Evolutionary conservation across 441 rosid species (phyloP), one percentile per base, ranked within the genome.

Genomic region (Aquilaria agallochum): DNA sequence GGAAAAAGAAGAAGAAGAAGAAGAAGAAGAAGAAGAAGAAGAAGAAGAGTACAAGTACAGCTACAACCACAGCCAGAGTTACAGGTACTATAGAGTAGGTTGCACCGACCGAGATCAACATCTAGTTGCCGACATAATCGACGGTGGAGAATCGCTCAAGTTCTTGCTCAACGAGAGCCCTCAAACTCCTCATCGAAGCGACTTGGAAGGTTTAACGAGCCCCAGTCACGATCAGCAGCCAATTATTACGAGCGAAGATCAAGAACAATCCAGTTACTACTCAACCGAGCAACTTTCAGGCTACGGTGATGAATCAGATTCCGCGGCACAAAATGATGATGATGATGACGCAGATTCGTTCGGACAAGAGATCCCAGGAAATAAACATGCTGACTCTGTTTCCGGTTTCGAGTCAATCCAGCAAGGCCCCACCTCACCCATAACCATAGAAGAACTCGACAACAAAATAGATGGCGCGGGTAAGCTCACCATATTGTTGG

Each of bases 51-150:
- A 30, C 68, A 48, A 45, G 42, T 36, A 36, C 42, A 36, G 7
- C 5, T 36, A 36, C 42, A 36, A 36, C 6, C 9, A 36, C 42
- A 36, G 42, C 42, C 42, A 36, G 27, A 20, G 61, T 64, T 75
- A 64, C 47, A 56, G 80, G 8, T 79, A 79, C 63, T 83, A 75
- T 64, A 83, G 75, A 56, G 79, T 59, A 12, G 70, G 71, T 30
- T 40, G 69, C 65, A 61, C 68, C 46, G 84, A 62, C 53, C 61
- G 50, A n/a, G 77, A 60, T 12, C 62, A 77, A 56, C 86, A 81
- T 51, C 77, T 89, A 69, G 80, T 84, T 55, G 94, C 90, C 13
- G 89, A 86, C 76, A 72, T 85, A 56, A 64, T 76, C 60, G 86
- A 71, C 2, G 88, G 83, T 9, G 89, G 96, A 27, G 89, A 86